A percentile compares a stretch with the other conserved stretches of the same genome.
Evolutionary conservation across 208 protist species (phyloP).

Genomic region (Naegleria lovaniensis): DNA sequence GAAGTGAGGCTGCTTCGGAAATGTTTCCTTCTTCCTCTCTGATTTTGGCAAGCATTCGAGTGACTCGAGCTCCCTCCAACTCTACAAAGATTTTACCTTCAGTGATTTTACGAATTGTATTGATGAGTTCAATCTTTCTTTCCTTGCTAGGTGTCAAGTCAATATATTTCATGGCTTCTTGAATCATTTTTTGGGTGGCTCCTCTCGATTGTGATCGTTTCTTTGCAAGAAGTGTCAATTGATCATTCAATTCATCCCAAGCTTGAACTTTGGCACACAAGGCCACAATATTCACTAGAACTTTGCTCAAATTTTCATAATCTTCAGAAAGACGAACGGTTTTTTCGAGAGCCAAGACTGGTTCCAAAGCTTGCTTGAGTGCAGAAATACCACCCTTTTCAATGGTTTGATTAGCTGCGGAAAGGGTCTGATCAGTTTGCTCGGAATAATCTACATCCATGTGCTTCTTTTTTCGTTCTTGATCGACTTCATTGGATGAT

Average conservation of each 20-base stretch:
- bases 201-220: conserved; percentile 1
- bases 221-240: background rate
- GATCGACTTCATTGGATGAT: background rate
- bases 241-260: conserved; percentile 8
- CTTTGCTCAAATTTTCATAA: background rate
- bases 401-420: background rate
- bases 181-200: background rate
- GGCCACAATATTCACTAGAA: background rate
- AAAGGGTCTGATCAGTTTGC: background rate
- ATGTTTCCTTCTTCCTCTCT: conserved; percentile 79
- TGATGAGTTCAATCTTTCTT: background rate
- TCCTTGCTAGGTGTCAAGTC: background rate
- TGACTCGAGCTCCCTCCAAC: background rate
- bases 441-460: conserved; percentile 13
- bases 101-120: background rate
- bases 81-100: conserved; percentile 29
- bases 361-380: background rate
- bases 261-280: background rate
- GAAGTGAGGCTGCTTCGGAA: conserved; percentile 75
- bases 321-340: background rate
- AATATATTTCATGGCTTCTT: conserved; percentile 8
- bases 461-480: background rate
- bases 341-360: background rate
- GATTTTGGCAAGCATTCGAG: conserved; percentile 39
- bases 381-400: background rate